phyloP scores from a whole-genome alignment of 2,329 filamentous ascomycete species.

The Apiospora malaysiana region DNA sequence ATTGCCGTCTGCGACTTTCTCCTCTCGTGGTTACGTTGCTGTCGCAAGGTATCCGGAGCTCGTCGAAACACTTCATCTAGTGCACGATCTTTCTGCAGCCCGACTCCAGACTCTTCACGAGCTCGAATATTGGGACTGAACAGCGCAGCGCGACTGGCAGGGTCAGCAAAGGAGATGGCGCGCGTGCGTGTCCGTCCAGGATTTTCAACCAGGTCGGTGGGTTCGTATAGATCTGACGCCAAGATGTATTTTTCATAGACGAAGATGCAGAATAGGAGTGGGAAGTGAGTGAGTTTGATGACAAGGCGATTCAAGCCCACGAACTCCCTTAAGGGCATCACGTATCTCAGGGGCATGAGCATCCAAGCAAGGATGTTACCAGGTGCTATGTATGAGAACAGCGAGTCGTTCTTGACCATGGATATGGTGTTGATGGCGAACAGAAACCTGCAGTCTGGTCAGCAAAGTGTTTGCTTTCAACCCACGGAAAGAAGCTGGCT shows the following conservation, averaged over 20 bases:
- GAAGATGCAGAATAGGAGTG: slow-evolving; percentile 85
- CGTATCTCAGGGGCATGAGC: slow-evolving; percentile 80
- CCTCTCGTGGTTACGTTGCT: slow-evolving; percentile 66
- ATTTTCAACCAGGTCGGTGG: slow-evolving; percentile 84
- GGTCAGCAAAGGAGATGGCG: slow-evolving; percentile 63
- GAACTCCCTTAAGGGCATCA: slow-evolving; percentile 80
- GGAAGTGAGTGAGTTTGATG: slow-evolving; percentile 91
- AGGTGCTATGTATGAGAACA: slow-evolving; percentile 93
- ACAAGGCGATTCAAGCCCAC: slow-evolving; percentile 86
- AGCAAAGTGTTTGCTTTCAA: neutral
- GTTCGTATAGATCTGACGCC: slow-evolving; percentile 77
- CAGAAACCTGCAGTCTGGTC: slow-evolving; percentile 63
- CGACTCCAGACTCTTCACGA: slow-evolving; percentile 85
- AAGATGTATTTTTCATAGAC: slow-evolving; percentile 84
- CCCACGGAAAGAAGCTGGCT: slow-evolving; percentile 31
- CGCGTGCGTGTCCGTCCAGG: slow-evolving; percentile 57
- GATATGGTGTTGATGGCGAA: slow-evolving; percentile 97
- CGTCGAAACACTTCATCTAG: slow-evolving; percentile 89
- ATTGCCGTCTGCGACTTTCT: slow-evolving; percentile 82
- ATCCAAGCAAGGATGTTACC: slow-evolving; percentile 92
- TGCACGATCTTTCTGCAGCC: slow-evolving; percentile 87
- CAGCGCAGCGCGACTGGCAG: slow-evolving; percentile 61
- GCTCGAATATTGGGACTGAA: slow-evolving; percentile 77
- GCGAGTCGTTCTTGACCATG: slow-evolving; percentile 96
- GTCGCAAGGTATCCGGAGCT: slow-evolving; percentile 69